Conservation (phyloP, 768 basidiomycete genomes). For the Solioccasus polychromus region DNA sequence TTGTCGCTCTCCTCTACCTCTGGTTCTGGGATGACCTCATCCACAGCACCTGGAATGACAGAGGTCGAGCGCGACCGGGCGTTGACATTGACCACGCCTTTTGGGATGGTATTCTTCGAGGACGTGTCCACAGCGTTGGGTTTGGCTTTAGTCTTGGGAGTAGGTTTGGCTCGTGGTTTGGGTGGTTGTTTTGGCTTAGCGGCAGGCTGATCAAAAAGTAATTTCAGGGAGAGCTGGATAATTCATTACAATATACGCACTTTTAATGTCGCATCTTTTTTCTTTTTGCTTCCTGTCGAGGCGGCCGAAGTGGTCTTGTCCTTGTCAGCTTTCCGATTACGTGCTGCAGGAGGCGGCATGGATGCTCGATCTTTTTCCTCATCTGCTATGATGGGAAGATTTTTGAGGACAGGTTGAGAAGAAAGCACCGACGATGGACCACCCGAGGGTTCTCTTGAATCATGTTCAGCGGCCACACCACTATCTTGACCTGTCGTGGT, state of each 20-base stretch:
- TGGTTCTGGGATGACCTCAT: slow-evolving; percentile 45
- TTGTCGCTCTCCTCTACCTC: slow-evolving; percentile 43
- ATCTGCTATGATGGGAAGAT: slow-evolving; percentile 10
- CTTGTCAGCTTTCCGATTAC: slow-evolving; percentile 26
- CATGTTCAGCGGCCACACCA: background rate
- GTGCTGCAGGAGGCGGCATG: slow-evolving; percentile 51
- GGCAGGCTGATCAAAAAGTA: slow-evolving; percentile 10
- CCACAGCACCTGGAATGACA: slow-evolving; percentile 52
- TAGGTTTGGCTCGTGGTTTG: slow-evolving; percentile 33
- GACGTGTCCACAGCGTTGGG: slow-evolving; percentile 8
- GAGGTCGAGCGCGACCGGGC: slow-evolving; percentile 70
- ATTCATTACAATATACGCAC: slow-evolving; percentile 9
- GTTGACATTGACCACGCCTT: slow-evolving; percentile 25
- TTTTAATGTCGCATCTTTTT: slow-evolving; percentile 25
- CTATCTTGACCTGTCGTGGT: background rate
- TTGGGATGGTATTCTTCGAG: slow-evolving; percentile 20
- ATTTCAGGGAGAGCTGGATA: background rate
- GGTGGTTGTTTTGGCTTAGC: slow-evolving; percentile 28
- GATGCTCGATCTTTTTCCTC: slow-evolving; percentile 45
- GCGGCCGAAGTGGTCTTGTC: slow-evolving; percentile 12
- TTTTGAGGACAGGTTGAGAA: slow-evolving; percentile 9
- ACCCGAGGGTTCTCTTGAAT: slow-evolving; percentile 2
- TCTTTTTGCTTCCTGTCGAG: slow-evolving; percentile 35
- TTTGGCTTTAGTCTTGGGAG: slow-evolving; percentile 28
- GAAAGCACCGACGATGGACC: background rate